Conservation (phyloP, 2,329 filamentous ascomycete species). For the Achaetomium macrosporum region DNA sequence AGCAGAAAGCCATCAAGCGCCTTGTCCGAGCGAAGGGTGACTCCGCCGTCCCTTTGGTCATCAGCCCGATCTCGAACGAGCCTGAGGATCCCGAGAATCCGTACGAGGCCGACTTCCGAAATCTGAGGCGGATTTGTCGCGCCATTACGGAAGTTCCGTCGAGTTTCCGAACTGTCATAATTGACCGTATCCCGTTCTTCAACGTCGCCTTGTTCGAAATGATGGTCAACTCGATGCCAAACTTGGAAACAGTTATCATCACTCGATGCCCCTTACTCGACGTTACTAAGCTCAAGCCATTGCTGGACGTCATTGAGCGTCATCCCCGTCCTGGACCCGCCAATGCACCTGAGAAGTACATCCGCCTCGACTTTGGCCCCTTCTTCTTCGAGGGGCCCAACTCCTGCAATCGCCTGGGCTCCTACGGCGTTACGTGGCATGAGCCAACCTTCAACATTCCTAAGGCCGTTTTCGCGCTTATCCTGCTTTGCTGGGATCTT, state of each 20-base stretch:
- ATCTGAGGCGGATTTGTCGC: slow-evolving; percentile 4
- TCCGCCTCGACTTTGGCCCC: slow-evolving; percentile 19
- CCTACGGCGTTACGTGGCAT: slow-evolving; percentile 20
- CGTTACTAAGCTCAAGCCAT: slow-evolving; percentile 14
- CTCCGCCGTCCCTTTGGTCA: neutral
- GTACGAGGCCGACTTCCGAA: slow-evolving; percentile 7
- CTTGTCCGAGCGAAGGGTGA: neutral
- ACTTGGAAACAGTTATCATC: slow-evolving; percentile 18
- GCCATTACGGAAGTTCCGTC: neutral
- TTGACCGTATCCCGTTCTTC: slow-evolving; percentile 21
- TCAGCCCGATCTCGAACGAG: slow-evolving; percentile 3
- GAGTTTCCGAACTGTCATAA: slow-evolving; percentile 15
- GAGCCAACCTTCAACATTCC: slow-evolving; percentile 21
- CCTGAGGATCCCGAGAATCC: neutral
- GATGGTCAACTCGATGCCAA: slow-evolving; percentile 20
- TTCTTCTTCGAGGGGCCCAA: slow-evolving; percentile 19
- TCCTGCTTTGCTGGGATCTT: slow-evolving; percentile 7
- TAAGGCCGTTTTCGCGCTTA: slow-evolving; percentile 17
- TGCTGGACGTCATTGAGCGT: slow-evolving; percentile 15
- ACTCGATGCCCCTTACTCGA: slow-evolving; percentile 21
- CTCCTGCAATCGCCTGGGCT: slow-evolving; percentile 9
- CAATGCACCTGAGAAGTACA: slow-evolving; percentile 4
- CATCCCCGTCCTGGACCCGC: slow-evolving; percentile 5
- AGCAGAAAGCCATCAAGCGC: neutral
- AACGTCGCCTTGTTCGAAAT: slow-evolving; percentile 13